Percentiles rank a stretch among this genome's conserved stretches.
Evolutionary conservation across 1,139 yeast species (phyloP).

Genomic region (Saccharomyces hybrid): DNA sequence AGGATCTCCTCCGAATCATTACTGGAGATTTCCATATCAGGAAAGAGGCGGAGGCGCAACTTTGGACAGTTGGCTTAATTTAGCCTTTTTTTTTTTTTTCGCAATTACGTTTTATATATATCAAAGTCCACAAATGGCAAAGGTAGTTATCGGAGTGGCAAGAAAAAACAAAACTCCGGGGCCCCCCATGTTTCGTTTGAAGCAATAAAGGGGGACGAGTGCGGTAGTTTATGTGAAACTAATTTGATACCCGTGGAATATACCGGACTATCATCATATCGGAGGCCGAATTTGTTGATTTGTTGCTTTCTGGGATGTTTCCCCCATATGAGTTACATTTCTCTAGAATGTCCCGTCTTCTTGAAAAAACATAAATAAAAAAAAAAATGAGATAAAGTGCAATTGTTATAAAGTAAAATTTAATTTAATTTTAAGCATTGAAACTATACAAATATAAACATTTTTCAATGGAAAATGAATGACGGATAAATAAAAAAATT

Average conservation of each 20-base stretch:
- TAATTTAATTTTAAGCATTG: no score
- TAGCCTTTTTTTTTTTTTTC: not conserved
- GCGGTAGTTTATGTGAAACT: not conserved
- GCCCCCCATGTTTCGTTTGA: not conserved
- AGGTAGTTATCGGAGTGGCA: not conserved
- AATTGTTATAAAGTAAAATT: no score
- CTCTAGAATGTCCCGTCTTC: not conserved
- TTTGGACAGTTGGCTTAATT: not conserved
- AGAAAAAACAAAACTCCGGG: not conserved
- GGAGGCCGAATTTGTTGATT: no score
- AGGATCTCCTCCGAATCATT: no score
- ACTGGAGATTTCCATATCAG: no score
- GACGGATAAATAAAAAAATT: not conserved
- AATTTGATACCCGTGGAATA: not conserved
- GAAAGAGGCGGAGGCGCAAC: not conserved
- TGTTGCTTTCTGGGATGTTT: no score
- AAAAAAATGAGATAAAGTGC: no score
- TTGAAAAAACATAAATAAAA: not conserved
- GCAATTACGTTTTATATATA: not conserved
- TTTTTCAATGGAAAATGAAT: not conserved
- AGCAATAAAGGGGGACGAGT: not conserved
- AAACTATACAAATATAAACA: not conserved
- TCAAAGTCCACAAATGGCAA: not conserved
- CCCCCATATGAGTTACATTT: no score
- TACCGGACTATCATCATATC: not conserved